phyloP scores from a whole-genome alignment of 345 rosid species.

The Lumnitzera littorea region DNA sequence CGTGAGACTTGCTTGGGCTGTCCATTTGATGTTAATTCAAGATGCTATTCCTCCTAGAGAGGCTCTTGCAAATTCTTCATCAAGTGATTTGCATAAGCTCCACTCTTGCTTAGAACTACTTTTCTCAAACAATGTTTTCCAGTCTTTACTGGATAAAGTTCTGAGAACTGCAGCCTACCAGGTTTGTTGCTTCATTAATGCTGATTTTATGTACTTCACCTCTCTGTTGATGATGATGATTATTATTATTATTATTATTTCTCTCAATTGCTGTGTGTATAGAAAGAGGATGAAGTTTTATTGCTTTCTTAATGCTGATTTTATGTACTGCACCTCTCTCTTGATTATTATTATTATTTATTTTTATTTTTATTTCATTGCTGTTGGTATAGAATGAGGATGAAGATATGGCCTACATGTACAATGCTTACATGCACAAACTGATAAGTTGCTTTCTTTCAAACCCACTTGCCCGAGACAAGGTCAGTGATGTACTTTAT shows the following conservation, averaged over 20 bases:
- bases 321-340: neutral
- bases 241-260: neutral
- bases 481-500: conserved; percentile 38
- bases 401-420: conserved; percentile 87
- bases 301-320: conserved; percentile 4
- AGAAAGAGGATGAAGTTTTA: conserved; percentile 28
- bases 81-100: conserved; percentile 55
- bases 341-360: no score
- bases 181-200: conserved; percentile 28
- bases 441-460: conserved; percentile 81
- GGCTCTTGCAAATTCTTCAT: conserved; percentile 37
- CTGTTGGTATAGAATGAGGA: conserved; percentile 51
- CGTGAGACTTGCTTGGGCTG: conserved; percentile 85
- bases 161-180: conserved; percentile 80
- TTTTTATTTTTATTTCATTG: conserved; percentile 6
- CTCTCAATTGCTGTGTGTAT: conserved; percentile 20
- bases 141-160: conserved; percentile 70
- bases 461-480: conserved; percentile 81
- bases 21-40: conserved; percentile 71
- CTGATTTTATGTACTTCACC: neutral
- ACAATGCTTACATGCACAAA: conserved; percentile 91
- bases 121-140: conserved; percentile 75
- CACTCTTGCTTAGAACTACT: conserved; percentile 66
- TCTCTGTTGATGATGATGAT: neutral
- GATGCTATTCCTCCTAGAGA: conserved; percentile 58